Conservation (phyloP, 495 filamentous ascomycete genomes). For the Neurospora tetraspora region DNA sequence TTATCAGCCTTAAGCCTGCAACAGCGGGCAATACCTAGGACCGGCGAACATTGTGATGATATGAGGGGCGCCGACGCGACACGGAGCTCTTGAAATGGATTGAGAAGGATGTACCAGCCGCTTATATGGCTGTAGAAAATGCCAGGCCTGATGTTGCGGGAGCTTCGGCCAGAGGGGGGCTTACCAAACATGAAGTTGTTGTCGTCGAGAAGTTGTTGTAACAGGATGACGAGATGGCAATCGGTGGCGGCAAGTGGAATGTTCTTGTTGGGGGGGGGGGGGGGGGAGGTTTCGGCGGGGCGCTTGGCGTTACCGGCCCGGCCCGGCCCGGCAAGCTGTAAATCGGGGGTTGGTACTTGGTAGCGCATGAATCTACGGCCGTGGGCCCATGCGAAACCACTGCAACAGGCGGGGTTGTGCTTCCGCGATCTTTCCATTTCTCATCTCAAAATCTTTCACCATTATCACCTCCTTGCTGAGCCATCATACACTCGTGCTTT, state of each 20-base stretch:
- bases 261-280: no score
- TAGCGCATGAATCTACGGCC: neutral
- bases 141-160: neutral
- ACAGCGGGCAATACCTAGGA: neutral
- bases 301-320: neutral
- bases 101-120: neutral
- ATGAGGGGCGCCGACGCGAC: neutral
- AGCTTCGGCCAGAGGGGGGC: neutral
- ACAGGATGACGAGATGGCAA: no score
- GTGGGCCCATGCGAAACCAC: neutral
- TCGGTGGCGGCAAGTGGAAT: no score
- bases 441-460: neutral
- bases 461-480: neutral
- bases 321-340: neutral
- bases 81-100: neutral
- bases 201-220: no score
- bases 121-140: neutral
- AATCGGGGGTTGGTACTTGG: neutral
- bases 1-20: neutral
- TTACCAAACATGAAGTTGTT: neutral
- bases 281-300: no score
- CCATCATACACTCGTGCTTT: neutral
- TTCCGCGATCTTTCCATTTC: neutral
- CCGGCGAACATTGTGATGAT: neutral
- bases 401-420: neutral